A percentile compares a stretch with the other conserved stretches of the same genome.
These are phyloP conservation scores for Linnemannia hyalina DNA, from an alignment of 192 early-diverging fungal genomes.

Conservation along the genomic window DNA sequence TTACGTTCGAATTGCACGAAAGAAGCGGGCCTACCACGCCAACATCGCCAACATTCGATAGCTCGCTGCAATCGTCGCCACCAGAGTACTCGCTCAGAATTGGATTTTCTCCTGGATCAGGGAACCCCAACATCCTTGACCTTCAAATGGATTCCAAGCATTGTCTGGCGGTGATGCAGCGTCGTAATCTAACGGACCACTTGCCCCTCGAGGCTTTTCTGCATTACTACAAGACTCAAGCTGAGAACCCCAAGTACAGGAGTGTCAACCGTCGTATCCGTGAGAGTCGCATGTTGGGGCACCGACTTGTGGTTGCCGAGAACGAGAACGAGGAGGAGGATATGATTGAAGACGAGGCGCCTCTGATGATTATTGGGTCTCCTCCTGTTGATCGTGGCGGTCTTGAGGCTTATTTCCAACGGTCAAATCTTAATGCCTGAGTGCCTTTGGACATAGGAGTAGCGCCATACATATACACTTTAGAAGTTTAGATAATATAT, in stretches of 20 bases:
- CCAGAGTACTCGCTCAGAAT: slow-evolving; percentile 92
- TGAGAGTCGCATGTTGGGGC: slow-evolving; percentile 52
- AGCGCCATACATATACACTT: not conserved
- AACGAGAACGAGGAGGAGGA: slow-evolving; percentile 27
- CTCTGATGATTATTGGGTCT: slow-evolving; percentile 46
- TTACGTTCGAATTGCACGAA: slow-evolving; percentile 97
- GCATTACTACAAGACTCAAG: slow-evolving; percentile 65
- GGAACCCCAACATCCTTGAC: slow-evolving; percentile 91
- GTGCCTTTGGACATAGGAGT: not conserved
- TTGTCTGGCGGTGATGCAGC: slow-evolving; percentile 84
- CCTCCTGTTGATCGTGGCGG: slow-evolving; percentile 22
- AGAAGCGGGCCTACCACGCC: slow-evolving; percentile 68
- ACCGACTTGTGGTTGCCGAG: slow-evolving; percentile 40
- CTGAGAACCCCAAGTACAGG: slow-evolving; percentile 60
- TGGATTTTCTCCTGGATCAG: slow-evolving; percentile 91
- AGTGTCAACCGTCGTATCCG: slow-evolving; percentile 43
- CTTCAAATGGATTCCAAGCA: slow-evolving; percentile 88
- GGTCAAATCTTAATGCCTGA: not conserved
- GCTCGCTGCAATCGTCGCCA: slow-evolving; percentile 36
- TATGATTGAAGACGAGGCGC: slow-evolving; percentile 44
- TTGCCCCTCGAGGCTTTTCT: slow-evolving; percentile 82
- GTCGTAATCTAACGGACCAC: slow-evolving; percentile 92
- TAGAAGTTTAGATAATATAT: not conserved
- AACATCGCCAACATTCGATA: slow-evolving; percentile 12
- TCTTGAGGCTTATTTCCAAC: slow-evolving; percentile 13